Percentiles rank a stretch among this genome's conserved stretches.
These are phyloP conservation scores for Suillus americanus DNA, from an alignment of 768 basidiomycete species.

Conservation along the genomic window DNA sequence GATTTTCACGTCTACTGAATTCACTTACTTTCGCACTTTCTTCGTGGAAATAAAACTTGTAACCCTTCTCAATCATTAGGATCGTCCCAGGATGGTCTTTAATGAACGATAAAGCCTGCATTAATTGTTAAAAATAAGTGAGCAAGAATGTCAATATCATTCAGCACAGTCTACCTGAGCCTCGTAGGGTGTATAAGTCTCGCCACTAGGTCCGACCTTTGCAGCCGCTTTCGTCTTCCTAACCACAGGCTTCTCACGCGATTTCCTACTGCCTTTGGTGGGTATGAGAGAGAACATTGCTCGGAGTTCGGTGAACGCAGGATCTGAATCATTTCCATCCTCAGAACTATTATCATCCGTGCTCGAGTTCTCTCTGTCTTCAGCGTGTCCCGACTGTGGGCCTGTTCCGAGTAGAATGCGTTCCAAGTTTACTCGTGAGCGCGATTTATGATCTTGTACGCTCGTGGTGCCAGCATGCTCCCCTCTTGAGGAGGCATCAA, in stretches of 20 bases:
- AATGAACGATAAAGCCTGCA: conserved; percentile 51
- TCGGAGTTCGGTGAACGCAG: conserved; percentile 46
- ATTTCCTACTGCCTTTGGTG: conserved; percentile 37
- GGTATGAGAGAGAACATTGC: conserved; percentile 43
- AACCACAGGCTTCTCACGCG: conserved; percentile 24
- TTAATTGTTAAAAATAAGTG: neutral
- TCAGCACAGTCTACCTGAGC: conserved; percentile 47
- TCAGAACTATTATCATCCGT: conserved; percentile 26
- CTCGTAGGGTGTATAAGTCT: conserved; percentile 77
- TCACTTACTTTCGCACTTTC: conserved; percentile 73
- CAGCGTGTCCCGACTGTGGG: conserved; percentile 10
- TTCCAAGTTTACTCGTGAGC: conserved; percentile 44
- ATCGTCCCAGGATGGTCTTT: conserved; percentile 62
- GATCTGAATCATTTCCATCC: conserved; percentile 43
- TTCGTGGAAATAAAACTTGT: conserved; percentile 81
- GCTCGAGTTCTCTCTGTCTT: conserved; percentile 21
- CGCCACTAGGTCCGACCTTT: conserved; percentile 62
- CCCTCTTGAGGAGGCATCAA: conserved; percentile 21
- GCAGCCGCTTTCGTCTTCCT: conserved; percentile 38
- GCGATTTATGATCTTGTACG: conserved; percentile 44
- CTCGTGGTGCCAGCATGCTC: conserved; percentile 18
- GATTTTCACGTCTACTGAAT: neutral
- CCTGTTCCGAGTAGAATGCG: conserved; percentile 50
- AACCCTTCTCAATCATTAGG: conserved; percentile 81
- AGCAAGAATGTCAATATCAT: neutral